Evolutionary conservation across 768 basidiomycete genomes (phyloP), one percentile per base, ranked within the genome.

Genomic region (Fomitopsis serialis): DNA sequence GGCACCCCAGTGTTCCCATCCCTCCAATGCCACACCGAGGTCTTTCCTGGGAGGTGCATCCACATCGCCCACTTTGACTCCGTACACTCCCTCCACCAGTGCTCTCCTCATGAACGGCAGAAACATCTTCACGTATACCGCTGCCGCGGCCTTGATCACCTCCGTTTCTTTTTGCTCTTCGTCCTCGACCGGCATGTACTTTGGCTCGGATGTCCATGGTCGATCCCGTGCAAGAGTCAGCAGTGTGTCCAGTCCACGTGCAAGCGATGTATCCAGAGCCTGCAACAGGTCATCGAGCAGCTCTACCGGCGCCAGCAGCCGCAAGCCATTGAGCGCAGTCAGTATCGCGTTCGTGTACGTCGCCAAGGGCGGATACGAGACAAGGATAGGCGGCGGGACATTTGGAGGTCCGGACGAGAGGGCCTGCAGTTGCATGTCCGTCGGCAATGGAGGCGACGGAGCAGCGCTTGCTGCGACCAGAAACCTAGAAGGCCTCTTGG

Each of bases 291-390:
- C 73, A 0, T 63, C 59, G 44, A 83, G 62, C n/a, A 87, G 74
- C 11, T 73, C 74, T 12, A 80, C 70, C 2, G 92, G 92, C 2
- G 89, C 88, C 12, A 96, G 79, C 11, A 92, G 74, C 2, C 95
- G 85, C 21, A 98, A 72, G 2, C 83, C 77, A 66, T 98, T 98
- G 42, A 98, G 71, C 1, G 85, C 76, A 5, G 80, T 75, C 3
- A 94, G 73, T 22, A 92, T 69, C 2, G 82, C 78, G 62, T 98
- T 97, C 40, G 85, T 77, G 54, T 81, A 78, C 1, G 56, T 35
- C 22, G 91, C 93, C 2, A 96, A 72, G 0, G 88, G 85, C 2
- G 89, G 84, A 61, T 87, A 92, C 2, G 85, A 77, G 0, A 84
- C 77, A 35, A 95, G 72, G 42, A 84, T 69, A 25, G 83, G 78